These are phyloP conservation scores for Lathyrus oleraceus DNA, from an alignment of 306 rosid species.

Conservation along the genomic window DNA sequence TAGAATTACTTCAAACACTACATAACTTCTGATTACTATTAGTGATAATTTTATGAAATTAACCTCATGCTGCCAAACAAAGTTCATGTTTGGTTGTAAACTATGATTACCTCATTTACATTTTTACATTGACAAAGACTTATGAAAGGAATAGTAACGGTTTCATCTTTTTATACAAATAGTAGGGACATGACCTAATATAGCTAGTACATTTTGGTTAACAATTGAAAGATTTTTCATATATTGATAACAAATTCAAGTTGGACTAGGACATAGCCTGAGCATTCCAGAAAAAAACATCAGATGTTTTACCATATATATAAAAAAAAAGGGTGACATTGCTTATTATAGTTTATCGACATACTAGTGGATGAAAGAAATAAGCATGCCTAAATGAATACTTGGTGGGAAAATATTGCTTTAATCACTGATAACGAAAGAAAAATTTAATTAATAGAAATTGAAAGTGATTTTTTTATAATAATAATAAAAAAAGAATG, in stretches of 20 bases:
- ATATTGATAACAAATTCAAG: conserved; percentile 29
- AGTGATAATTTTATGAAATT: background rate
- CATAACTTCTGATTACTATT: background rate
- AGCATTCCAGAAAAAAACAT: conserved; percentile 33
- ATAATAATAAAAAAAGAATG: conserved; percentile 28
- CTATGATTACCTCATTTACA: conserved; percentile 21
- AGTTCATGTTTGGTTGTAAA: conserved; percentile 11
- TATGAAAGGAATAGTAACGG: conserved; percentile 9
- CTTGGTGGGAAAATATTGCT: conserved; percentile 25
- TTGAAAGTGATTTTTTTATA: background rate
- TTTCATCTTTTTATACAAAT: background rate
- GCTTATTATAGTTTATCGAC: background rate
- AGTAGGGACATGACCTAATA: conserved; percentile 38
- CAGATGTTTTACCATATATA: conserved; percentile 27
- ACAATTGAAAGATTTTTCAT: conserved; percentile 24
- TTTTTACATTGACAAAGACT: conserved; percentile 19
- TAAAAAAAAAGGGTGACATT: background rate
- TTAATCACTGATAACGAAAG: conserved; percentile 33
- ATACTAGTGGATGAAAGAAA: conserved; percentile 18
- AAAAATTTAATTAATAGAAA: background rate
- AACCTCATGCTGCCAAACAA: conserved; percentile 21
- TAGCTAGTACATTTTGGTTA: conserved; percentile 36
- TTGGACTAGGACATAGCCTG: conserved; percentile 40
- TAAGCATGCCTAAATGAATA: conserved; percentile 36
- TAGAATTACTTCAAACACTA: conserved; percentile 12